Conservation (phyloP, 179 eudicot species). For the Silene noctiflora region DNA sequence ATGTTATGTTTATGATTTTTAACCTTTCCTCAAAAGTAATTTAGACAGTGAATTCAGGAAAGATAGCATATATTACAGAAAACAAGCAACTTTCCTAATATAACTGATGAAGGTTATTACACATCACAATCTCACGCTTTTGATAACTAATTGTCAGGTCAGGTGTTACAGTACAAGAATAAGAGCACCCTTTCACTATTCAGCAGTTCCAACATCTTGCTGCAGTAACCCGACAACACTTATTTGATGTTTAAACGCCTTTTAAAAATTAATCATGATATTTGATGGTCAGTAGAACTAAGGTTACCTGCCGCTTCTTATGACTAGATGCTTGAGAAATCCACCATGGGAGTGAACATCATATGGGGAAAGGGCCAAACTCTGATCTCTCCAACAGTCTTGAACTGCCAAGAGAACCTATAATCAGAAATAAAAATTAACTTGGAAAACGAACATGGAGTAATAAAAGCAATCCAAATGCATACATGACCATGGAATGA, state of each 20-base stretch:
- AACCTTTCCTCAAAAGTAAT: background rate
- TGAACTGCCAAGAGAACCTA: slow-evolving; percentile 95
- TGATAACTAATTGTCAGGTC: background rate
- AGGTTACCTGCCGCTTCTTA: slow-evolving; percentile 82
- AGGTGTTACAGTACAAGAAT: slow-evolving; percentile 4
- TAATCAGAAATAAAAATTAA: slow-evolving; percentile 37
- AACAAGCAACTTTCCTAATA: background rate
- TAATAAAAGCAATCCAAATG: slow-evolving; percentile 6
- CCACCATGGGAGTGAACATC: slow-evolving; percentile 79
- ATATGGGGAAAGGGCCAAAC: slow-evolving; percentile 64
- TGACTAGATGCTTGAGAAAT: slow-evolving; percentile 80
- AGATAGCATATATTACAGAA: background rate
- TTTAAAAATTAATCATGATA: background rate
- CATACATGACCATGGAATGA: slow-evolving; percentile 9
- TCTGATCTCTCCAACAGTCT: slow-evolving; percentile 77
- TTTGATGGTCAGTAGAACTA: background rate
- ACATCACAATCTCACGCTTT: background rate
- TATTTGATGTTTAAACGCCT: background rate
- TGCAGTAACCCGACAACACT: background rate
- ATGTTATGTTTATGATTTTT: background rate
- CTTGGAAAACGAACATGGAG: slow-evolving; percentile 16
- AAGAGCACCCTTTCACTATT: slow-evolving; percentile 1
- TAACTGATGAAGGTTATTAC: background rate
- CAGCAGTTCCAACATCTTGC: background rate
- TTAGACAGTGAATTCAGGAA: background rate